Evolutionary conservation across 768 basidiomycete species (phyloP).

Genomic region (Kwoniella europaea): DNA sequence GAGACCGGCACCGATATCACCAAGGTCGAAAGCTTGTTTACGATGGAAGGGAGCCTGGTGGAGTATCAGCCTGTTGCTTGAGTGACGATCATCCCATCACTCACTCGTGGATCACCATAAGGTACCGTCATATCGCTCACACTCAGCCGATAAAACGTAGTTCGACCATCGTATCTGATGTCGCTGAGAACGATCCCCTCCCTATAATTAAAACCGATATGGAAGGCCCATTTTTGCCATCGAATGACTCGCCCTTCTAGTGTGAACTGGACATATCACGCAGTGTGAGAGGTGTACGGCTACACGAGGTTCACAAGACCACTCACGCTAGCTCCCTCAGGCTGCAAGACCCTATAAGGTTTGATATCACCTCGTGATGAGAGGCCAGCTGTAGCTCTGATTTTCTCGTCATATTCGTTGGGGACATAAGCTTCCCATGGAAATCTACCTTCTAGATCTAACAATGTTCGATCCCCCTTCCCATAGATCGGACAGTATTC

Average conservation of each 20-base stretch:
- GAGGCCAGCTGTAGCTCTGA: conserved; percentile 1
- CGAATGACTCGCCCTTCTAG: conserved; percentile 75
- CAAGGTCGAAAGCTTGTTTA: conserved; percentile 52
- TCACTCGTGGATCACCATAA: conserved; percentile 21
- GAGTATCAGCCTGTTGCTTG: neutral
- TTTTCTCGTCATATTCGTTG: conserved; percentile 16
- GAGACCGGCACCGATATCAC: conserved; percentile 39
- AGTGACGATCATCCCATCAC: neutral
- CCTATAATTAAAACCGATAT: conserved; percentile 73
- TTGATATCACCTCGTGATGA: conserved; percentile 15
- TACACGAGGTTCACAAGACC: neutral
- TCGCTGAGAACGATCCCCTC: conserved; percentile 47
- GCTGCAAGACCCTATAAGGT: conserved; percentile 22
- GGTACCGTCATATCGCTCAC: conserved; percentile 50
- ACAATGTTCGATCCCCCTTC: neutral
- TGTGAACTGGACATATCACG: conserved; percentile 31
- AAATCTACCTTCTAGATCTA: conserved; percentile 21
- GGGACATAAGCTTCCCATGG: conserved; percentile 26
- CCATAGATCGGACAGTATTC: conserved; percentile 11
- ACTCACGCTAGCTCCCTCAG: conserved; percentile 31
- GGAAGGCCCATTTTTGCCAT: conserved; percentile 89
- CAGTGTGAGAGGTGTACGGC: neutral
- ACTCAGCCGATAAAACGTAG: conserved; percentile 38
- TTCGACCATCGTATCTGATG: conserved; percentile 43
- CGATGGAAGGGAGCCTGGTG: conserved; percentile 28